phyloP scores from a whole-genome alignment of 768 basidiomycete genomes.

The Asterophora lycoperdoides region DNA sequence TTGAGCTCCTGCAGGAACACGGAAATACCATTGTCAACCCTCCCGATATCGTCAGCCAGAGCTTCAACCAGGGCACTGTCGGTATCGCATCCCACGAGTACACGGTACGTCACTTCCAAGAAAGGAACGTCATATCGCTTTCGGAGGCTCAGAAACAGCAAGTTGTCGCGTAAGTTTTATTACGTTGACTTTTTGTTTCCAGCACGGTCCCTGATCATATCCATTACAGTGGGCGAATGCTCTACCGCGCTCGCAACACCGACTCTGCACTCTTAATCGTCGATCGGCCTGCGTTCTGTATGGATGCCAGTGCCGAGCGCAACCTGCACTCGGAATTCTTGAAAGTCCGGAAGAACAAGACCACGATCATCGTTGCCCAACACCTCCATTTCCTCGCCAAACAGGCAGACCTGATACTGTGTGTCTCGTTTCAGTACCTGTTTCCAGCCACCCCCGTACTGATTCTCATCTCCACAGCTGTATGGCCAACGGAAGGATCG shows the following conservation, averaged over 20 bases:
- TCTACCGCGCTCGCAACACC: slow-evolving; percentile 33
- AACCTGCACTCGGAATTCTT: neutral
- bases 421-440: neutral
- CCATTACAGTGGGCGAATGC: slow-evolving; percentile 37
- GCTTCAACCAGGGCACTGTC: slow-evolving; percentile 24
- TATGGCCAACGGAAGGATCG: slow-evolving; percentile 8
- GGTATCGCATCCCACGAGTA: slow-evolving; percentile 27
- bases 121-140: slow-evolving; percentile 26
- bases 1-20: slow-evolving; percentile 34
- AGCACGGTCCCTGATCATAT: slow-evolving; percentile 1
- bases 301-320: slow-evolving; percentile 1
- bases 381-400: slow-evolving; percentile 1
- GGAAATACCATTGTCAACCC: slow-evolving; percentile 39
- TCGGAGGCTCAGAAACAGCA: slow-evolving; percentile 47
- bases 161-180: slow-evolving; percentile 40
- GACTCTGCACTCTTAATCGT: slow-evolving; percentile 4
- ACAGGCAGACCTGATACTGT: slow-evolving; percentile 6
- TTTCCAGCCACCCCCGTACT: neutral
- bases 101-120: slow-evolving; percentile 25
- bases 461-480: neutral
- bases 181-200: neutral
- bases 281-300: slow-evolving; percentile 1
- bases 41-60: slow-evolving; percentile 22
- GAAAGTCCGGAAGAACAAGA: neutral
- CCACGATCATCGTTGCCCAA: slow-evolving; percentile 5